Evolutionary conservation across 192 early-diverging fungal species (phyloP), one percentile per base, ranked within the genome.

Genomic region (Coemansia sp.): DNA sequence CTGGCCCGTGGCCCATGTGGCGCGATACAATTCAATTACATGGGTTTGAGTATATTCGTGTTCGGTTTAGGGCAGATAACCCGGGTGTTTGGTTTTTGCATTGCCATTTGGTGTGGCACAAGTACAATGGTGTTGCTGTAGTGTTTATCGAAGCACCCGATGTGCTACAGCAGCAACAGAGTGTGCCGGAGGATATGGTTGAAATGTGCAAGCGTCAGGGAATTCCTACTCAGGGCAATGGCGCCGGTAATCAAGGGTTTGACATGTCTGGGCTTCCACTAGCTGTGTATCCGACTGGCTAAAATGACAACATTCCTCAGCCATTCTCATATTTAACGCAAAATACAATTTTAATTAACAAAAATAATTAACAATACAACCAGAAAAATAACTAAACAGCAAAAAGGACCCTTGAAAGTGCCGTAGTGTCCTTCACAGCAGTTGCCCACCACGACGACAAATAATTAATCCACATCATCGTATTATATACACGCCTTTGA

Each of bases 1-100:
- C 31, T 7, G 6, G 6, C 0, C 5, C 5, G 31, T 31, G 42
- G 14, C 70, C 82, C 7, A 60, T 84, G 17, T 68, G 82, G 17
- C 83, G 93, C 50, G 93, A 95, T 61, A 89, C 86, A 3, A 71
- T 93, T 9, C 64, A 83, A 2, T 68, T 93, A 0, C 86, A 85
- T 9, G 63, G 60, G 11, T 57, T 77, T 48, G 65, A 85, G 37
- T 88, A 85, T 58, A 78, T 82, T 34, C 83, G 84, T 23, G 72
- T 95, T 49, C 81, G 91, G 10, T 91, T 91, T 69, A 49, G 79
- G 17, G 88, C 89, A 0, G 31, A 31, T 31, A 31, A 31, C 31
- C 31, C 31, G 31, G 31, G 31, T 7, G 31, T 31, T 31, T 95
- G 89, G 90, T 60, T 89, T 47, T 82, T 93, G 74, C 91, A 93